Percentiles rank a stretch among this genome's conserved stretches.
These are phyloP conservation scores for Gigaspora rosea DNA, from an alignment of 192 early-diverging fungal species.

Conservation along the genomic window DNA sequence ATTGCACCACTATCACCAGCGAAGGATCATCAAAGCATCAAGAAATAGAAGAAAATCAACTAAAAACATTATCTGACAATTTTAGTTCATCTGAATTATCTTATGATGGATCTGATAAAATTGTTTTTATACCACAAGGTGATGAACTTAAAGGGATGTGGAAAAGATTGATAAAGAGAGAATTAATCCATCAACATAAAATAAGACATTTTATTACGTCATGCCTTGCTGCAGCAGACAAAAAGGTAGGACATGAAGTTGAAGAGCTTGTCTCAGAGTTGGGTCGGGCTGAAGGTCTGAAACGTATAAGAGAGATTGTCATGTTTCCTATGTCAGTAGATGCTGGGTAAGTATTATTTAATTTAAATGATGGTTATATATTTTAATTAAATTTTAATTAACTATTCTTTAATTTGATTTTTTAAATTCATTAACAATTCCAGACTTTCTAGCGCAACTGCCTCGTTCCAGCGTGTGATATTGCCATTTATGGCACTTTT, in stretches of 20 bases:
- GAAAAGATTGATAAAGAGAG: neutral
- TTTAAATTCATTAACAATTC: no score
- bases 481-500: slow-evolving; percentile 46
- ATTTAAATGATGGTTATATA: no score
- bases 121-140: slow-evolving; percentile 1
- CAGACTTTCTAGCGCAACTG: neutral
- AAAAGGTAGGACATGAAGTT: slow-evolving; percentile 31
- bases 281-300: slow-evolving; percentile 16
- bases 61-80: slow-evolving; percentile 10
- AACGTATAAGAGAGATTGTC: slow-evolving; percentile 36
- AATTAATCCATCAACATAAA: slow-evolving; percentile 2
- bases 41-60: neutral
- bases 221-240: slow-evolving; percentile 30
- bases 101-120: slow-evolving; percentile 14
- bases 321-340: slow-evolving; percentile 35
- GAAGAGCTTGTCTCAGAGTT: slow-evolving; percentile 35
- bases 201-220: slow-evolving; percentile 30
- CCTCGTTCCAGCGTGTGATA: slow-evolving; percentile 44
- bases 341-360: slow-evolving; percentile 12
- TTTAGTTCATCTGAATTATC: slow-evolving; percentile 22
- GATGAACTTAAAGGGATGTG: neutral
- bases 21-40: no score
- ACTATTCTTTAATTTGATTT: no score
- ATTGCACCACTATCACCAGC: no score
- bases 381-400: no score